These are phyloP conservation scores for Punica granatum DNA, from an alignment of 345 rosid species.

Conservation along the genomic window DNA sequence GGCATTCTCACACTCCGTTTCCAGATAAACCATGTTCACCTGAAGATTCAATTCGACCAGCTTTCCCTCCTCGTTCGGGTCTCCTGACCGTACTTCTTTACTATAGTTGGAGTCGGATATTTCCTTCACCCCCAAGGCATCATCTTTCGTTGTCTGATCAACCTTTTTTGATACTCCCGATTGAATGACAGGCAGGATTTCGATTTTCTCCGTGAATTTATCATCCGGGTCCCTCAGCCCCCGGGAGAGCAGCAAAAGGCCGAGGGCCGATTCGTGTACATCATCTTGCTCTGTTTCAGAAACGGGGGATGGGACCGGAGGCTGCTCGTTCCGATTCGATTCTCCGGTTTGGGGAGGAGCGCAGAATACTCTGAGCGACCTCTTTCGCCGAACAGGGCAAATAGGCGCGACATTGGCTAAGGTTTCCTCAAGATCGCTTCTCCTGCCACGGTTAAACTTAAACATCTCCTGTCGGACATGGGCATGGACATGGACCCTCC, in stretches of 20 bases:
- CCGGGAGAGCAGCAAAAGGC: neutral
- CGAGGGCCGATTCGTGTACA: neutral
- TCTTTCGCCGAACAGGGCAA: slow-evolving; percentile 30
- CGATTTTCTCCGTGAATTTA: too few species aligned
- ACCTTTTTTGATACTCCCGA: too few species aligned
- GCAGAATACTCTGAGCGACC: slow-evolving; percentile 25
- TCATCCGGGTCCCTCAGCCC: slow-evolving; percentile 3
- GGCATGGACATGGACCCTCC: neutral
- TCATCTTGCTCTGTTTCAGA: neutral
- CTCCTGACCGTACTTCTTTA: too few species aligned
- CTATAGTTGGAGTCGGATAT: neutral
- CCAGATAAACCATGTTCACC: neutral
- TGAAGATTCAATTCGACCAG: neutral
- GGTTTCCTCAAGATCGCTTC: neutral
- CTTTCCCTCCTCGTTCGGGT: neutral
- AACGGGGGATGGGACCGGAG: slow-evolving; percentile 7
- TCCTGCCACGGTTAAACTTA: neutral
- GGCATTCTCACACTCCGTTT: neutral
- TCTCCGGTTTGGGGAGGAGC: neutral
- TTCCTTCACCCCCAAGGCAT: too few species aligned
- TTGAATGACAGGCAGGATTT: too few species aligned
- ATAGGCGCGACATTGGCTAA: neutral
- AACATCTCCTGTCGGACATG: too few species aligned
- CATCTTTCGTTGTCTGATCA: too few species aligned
- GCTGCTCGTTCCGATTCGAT: neutral